Evolutionary conservation across 768 basidiomycete genomes (phyloP).

Genomic region (Mycena indigotica): DNA sequence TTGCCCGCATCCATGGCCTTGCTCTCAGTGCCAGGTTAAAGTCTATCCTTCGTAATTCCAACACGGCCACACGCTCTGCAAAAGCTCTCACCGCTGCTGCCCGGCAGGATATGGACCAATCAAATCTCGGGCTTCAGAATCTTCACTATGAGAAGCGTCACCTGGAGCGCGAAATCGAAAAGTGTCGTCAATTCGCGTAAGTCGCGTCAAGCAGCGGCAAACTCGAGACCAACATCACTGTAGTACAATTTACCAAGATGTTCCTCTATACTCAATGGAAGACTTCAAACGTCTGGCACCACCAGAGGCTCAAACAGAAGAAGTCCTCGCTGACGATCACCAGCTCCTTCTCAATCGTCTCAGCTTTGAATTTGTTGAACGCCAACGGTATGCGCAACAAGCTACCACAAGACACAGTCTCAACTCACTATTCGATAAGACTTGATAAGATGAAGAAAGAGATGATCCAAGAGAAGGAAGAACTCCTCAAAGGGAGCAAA

Average conservation of each 20-base stretch:
- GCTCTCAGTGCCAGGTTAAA: slow-evolving; percentile 82
- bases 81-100: slow-evolving; percentile 79
- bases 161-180: slow-evolving; percentile 88
- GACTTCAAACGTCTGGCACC: slow-evolving; percentile 75
- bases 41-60: slow-evolving; percentile 73
- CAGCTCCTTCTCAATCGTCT: slow-evolving; percentile 87
- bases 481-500: slow-evolving; percentile 79
- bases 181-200: slow-evolving; percentile 90
- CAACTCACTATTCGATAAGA: slow-evolving; percentile 38
- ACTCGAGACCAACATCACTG: slow-evolving; percentile 3
- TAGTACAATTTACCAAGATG: slow-evolving; percentile 88
- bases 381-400: slow-evolving; percentile 68
- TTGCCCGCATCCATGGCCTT: slow-evolving; percentile 66
- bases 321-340: slow-evolving; percentile 68
- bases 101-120: slow-evolving; percentile 87
- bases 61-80: slow-evolving; percentile 62
- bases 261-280: slow-evolving; percentile 69
- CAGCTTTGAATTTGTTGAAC: slow-evolving; percentile 84
- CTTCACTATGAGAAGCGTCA: slow-evolving; percentile 87
- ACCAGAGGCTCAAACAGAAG: slow-evolving; percentile 60
- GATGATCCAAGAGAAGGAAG: slow-evolving; percentile 70
- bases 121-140: slow-evolving; percentile 84
- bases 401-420: slow-evolving; percentile 5
- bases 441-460: slow-evolving; percentile 73
- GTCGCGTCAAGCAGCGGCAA: slow-evolving; percentile 5